Evolutionary conservation across 805 yeast species (phyloP).

Genomic region (Candida sithepensis): DNA sequence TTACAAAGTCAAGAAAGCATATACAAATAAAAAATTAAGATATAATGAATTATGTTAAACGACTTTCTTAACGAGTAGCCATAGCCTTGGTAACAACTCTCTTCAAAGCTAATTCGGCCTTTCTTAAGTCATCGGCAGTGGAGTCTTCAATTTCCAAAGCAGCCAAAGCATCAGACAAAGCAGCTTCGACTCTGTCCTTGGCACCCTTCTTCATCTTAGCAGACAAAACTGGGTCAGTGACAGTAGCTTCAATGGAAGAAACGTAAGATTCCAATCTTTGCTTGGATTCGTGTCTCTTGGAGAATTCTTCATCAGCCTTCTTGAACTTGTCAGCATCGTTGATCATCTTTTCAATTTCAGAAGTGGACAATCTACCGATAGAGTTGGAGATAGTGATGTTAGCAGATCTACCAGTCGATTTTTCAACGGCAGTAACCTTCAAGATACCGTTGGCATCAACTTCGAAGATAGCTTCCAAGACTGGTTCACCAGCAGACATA

Average conservation of each 20-base stretch:
- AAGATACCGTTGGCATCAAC: constrained; percentile 99
- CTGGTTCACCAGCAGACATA: constrained; percentile 98
- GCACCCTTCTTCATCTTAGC: constrained; percentile 97
- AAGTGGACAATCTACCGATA: constrained; percentile 95
- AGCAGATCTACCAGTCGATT: constrained; percentile 97
- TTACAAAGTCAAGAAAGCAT: constrained; percentile 8
- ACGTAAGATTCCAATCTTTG: constrained; percentile 99
- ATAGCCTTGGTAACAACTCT: constrained; percentile 99
- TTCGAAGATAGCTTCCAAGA: constrained; percentile 97
- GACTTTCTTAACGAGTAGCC: constrained; percentile 80
- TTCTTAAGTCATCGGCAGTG: constrained; percentile 95
- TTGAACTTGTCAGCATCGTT: constrained; percentile 98
- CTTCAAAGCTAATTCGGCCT: constrained; percentile 98
- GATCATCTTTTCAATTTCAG: constrained; percentile 98
- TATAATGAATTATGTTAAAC: constrained; percentile 5
- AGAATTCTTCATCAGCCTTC: constrained; percentile 96
- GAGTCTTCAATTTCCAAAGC: constrained; percentile 97
- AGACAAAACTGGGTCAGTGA: constrained; percentile 97
- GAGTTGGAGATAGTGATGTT: constrained; percentile 99
- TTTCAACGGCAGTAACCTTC: constrained; percentile 98
- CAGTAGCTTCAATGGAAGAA: constrained; percentile 89
- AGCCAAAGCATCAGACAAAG: constrained; percentile 96
- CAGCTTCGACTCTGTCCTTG: constrained; percentile 95
- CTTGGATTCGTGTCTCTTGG: constrained; percentile 99
- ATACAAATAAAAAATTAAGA: constrained; percentile 10